A percentile compares a stretch with the other conserved stretches of the same genome.
Evolutionary conservation across 2,329 filamentous ascomycete genomes (phyloP).

Genomic region (Arthrobotrys iridis): DNA sequence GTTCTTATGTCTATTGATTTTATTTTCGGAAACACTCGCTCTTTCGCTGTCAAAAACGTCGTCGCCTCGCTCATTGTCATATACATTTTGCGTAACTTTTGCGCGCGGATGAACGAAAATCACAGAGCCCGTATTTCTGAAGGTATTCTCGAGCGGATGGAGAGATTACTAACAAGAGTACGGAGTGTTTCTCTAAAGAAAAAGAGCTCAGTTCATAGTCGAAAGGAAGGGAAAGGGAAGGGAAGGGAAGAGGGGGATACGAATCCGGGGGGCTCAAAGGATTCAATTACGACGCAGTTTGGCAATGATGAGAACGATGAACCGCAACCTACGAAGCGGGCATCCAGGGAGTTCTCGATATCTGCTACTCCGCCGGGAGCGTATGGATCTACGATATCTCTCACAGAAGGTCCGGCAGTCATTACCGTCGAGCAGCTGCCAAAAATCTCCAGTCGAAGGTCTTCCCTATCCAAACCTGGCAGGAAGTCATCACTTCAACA

Average conservation of each 20-base stretch:
- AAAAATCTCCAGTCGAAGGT: slow-evolving; percentile 21
- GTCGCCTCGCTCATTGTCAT: slow-evolving; percentile 33
- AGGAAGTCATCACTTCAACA: slow-evolving; percentile 32
- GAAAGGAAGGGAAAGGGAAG: not conserved
- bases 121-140: not conserved
- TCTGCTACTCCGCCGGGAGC: slow-evolving; percentile 25
- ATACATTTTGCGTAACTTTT: slow-evolving; percentile 37
- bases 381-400: slow-evolving; percentile 29
- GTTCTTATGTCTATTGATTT: not conserved
- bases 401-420: slow-evolving; percentile 1
- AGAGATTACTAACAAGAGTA: slow-evolving; percentile 25
- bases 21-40: not conserved
- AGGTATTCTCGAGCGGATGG: slow-evolving; percentile 25
- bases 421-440: not conserved
- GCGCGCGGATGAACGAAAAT: not conserved
- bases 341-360: slow-evolving; percentile 37
- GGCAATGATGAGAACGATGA: not conserved
- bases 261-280: not conserved
- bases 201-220: slow-evolving; percentile 3
- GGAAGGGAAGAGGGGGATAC: not conserved
- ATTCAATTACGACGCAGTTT: not conserved
- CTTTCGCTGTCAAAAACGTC: slow-evolving; percentile 2
- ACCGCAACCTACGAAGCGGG: not conserved
- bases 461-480: slow-evolving; percentile 25
- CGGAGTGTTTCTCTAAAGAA: slow-evolving; percentile 21